Percentiles rank a stretch among this genome's conserved stretches.
These are phyloP conservation scores for Aspergillus luchuensis DNA, from an alignment of 2,329 filamentous ascomycete genomes.

Conservation along the genomic window DNA sequence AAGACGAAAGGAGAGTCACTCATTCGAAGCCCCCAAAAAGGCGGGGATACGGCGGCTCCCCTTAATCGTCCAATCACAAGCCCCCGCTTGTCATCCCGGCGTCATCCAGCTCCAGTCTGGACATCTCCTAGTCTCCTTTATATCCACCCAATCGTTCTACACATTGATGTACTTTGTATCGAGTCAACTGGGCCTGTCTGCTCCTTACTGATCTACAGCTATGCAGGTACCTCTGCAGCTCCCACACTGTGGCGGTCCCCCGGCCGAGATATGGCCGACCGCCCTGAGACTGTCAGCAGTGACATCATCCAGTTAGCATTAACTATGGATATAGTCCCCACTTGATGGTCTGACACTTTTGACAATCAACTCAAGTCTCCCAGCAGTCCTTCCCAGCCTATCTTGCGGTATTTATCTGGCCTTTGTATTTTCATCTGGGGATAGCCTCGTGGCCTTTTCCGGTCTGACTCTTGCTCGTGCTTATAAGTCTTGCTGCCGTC, in stretches of 20 bases:
- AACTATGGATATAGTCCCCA: too few relatives aligned
- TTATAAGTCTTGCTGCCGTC: not conserved
- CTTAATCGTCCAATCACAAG: constrained; percentile 22
- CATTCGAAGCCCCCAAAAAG: not conserved
- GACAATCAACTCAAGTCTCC: constrained; percentile 27
- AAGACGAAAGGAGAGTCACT: not conserved
- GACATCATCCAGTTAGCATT: too few relatives aligned
- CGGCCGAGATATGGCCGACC: too few relatives aligned
- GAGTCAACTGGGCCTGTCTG: too few relatives aligned
- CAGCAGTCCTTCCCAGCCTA: constrained; percentile 29
- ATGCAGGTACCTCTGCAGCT: not conserved
- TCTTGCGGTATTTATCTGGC: too few relatives aligned
- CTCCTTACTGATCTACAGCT: too few relatives aligned
- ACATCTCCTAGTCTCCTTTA: not conserved
- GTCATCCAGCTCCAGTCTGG: constrained; percentile 11
- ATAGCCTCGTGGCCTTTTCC: constrained; percentile 13
- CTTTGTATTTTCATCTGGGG: too few relatives aligned
- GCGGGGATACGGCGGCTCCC: constrained; percentile 1
- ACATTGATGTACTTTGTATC: too few relatives aligned
- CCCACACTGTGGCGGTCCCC: not conserved
- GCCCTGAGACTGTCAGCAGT: too few relatives aligned
- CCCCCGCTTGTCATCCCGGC: constrained; percentile 12
- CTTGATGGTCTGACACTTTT: too few relatives aligned
- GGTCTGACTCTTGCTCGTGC: not conserved
- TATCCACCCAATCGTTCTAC: not conserved